These are phyloP conservation scores for Dothideomycetes sp. DNA, from an alignment of 2,329 filamentous ascomycete genomes.

Conservation along the genomic window DNA sequence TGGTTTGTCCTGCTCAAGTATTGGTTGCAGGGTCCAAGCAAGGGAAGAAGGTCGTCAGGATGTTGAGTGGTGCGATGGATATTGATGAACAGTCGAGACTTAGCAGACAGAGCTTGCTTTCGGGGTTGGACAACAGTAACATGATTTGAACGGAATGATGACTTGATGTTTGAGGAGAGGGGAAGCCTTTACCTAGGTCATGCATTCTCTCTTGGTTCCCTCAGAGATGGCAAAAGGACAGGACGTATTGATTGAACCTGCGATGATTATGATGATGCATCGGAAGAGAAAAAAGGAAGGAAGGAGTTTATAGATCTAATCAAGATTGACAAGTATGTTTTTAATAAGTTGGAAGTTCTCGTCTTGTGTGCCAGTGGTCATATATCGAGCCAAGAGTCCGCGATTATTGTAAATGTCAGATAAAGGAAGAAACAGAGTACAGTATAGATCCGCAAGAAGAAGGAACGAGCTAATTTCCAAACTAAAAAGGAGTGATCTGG, in stretches of 20 bases:
- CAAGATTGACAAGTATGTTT: too few relatives aligned
- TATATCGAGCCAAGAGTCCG: too few relatives aligned
- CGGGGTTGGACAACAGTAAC: constrained; percentile 4
- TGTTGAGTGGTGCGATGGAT: constrained; percentile 43
- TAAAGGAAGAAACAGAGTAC: too few relatives aligned
- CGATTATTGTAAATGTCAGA: too few relatives aligned
- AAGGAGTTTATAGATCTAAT: background rate
- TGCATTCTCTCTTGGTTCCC: too few relatives aligned
- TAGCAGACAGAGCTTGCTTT: constrained; percentile 23
- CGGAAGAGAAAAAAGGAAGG: background rate
- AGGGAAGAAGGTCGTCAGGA: constrained; percentile 40
- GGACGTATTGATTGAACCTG: background rate
- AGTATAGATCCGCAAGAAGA: too few relatives aligned
- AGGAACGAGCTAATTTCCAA: too few relatives aligned
- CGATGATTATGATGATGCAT: background rate
- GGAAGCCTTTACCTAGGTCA: background rate
- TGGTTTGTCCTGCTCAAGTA: constrained; percentile 91
- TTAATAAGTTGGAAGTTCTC: too few relatives aligned
- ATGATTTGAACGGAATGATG: constrained; percentile 3
- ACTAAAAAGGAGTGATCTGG: too few relatives aligned
- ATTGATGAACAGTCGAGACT: constrained; percentile 30
- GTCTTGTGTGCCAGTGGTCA: too few relatives aligned
- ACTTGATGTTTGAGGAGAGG: background rate
- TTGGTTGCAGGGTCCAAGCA: constrained; percentile 53
- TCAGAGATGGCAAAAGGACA: too few relatives aligned